Conservation (phyloP, 2,329 filamentous ascomycete species). For the Aspergillus quadricinctus region DNA sequence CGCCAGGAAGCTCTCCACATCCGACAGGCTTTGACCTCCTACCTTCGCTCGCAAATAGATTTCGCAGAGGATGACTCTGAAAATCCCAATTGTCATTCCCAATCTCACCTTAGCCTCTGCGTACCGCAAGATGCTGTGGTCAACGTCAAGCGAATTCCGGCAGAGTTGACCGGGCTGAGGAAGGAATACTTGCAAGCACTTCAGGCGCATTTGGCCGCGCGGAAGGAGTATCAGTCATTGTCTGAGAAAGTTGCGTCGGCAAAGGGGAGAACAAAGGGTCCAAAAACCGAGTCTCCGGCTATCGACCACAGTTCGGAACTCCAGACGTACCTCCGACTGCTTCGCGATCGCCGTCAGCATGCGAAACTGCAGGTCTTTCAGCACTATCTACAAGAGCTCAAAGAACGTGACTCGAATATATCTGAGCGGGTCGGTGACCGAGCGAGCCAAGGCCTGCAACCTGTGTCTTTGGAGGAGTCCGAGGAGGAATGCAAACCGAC, state of each 20-base stretch:
- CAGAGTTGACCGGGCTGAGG: conserved; percentile 41
- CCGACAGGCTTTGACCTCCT: conserved; percentile 35
- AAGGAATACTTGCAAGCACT: conserved; percentile 45
- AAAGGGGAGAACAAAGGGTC: conserved; percentile 20
- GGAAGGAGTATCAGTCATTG: conserved; percentile 33
- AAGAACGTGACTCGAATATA: conserved; percentile 20
- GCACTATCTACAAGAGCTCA: conserved; percentile 41
- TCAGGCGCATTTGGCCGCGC: conserved; percentile 39
- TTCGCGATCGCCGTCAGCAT: conserved; percentile 44
- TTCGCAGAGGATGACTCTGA: conserved; percentile 25
- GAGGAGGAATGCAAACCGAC: conserved; percentile 10
- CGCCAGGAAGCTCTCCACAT: conserved; percentile 37
- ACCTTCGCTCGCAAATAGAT: conserved; percentile 34
- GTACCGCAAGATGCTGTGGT: conserved; percentile 28
- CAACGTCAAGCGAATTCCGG: conserved; percentile 31
- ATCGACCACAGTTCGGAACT: conserved; percentile 25
- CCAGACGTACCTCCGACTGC: conserved; percentile 41
- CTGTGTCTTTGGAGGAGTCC: conserved; percentile 13
- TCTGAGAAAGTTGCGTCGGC: conserved; percentile 29
- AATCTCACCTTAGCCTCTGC: conserved; percentile 33
- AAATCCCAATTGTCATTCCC: conserved; percentile 15
- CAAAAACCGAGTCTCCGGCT: conserved; percentile 11
- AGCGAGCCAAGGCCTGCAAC: conserved; percentile 12
- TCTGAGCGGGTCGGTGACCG: conserved; percentile 19
- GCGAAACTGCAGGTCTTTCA: conserved; percentile 46